Conservation (phyloP, 495 filamentous ascomycete species). For the Penicillium riverlandense region DNA sequence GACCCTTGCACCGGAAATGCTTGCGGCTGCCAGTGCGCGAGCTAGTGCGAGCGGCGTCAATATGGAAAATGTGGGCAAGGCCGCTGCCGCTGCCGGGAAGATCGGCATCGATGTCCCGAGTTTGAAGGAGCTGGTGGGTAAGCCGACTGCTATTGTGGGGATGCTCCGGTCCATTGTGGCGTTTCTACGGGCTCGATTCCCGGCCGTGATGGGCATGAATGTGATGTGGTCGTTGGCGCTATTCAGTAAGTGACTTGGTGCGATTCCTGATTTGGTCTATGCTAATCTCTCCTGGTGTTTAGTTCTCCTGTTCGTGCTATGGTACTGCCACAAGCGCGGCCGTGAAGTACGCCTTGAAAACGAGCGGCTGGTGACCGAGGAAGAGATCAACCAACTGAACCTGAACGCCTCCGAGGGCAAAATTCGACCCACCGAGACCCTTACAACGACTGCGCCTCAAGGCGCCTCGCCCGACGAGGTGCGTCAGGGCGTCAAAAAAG, state of each 20-base stretch:
- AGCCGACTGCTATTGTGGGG: constrained; percentile 73
- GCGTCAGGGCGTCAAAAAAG: constrained; percentile 33
- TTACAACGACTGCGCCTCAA: constrained; percentile 38
- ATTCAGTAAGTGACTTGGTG: constrained; percentile 53
- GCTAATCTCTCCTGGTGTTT: neutral
- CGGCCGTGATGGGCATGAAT: constrained; percentile 77
- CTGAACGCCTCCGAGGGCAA: constrained; percentile 18
- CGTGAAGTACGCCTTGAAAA: constrained; percentile 72
- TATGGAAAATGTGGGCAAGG: constrained; percentile 42
- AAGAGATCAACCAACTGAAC: constrained; percentile 39
- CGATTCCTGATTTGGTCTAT: neutral
- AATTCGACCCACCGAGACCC: constrained; percentile 35
- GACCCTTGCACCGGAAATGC: constrained; percentile 66
- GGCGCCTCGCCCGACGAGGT: constrained; percentile 37
- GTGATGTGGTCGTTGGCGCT: constrained; percentile 78
- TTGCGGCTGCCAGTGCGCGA: constrained; percentile 67
- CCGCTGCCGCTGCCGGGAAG: constrained; percentile 43
- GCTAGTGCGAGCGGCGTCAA: constrained; percentile 60
- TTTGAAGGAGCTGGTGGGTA: constrained; percentile 74
- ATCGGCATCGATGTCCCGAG: constrained; percentile 48
- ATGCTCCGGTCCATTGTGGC: constrained; percentile 82
- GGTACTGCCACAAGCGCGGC: constrained; percentile 96
- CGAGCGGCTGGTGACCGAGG: constrained; percentile 51
- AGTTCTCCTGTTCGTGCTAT: constrained; percentile 87
- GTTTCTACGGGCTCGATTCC: constrained; percentile 75